A percentile compares a stretch with the other conserved stretches of the same genome.
These are phyloP conservation scores for Teratosphaeria destructans DNA, from an alignment of 2,329 filamentous ascomycete genomes.

Conservation along the genomic window DNA sequence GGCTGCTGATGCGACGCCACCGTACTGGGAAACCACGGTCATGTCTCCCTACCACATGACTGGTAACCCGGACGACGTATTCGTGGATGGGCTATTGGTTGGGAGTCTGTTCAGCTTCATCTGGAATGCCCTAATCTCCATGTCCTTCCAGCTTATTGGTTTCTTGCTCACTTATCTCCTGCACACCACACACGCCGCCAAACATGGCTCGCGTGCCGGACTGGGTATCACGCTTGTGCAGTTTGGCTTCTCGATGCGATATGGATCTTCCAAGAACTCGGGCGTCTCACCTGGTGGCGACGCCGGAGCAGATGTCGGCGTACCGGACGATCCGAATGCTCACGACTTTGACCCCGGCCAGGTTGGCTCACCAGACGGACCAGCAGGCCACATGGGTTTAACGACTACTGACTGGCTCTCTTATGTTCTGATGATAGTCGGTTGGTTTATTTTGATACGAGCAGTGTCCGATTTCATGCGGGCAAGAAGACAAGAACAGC, in stretches of 20 bases:
- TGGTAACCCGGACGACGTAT: slow-evolving; percentile 85
- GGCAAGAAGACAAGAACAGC: slow-evolving; percentile 79
- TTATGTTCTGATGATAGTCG: slow-evolving; percentile 89
- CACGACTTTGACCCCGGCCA: slow-evolving; percentile 74
- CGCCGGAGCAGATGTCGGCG: slow-evolving; percentile 31
- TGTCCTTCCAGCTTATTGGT: slow-evolving; percentile 92
- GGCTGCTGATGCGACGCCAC: slow-evolving; percentile 86
- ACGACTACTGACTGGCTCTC: slow-evolving; percentile 74
- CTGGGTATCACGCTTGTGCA: slow-evolving; percentile 92
- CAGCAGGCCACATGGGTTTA: slow-evolving; percentile 41
- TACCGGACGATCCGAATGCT: slow-evolving; percentile 74
- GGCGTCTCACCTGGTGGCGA: slow-evolving; percentile 8
- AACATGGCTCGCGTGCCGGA: slow-evolving; percentile 90
- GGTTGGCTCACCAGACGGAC: slow-evolving; percentile 40
- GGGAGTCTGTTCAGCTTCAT: slow-evolving; percentile 78
- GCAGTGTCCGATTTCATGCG: slow-evolving; percentile 84
- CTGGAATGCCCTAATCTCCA: slow-evolving; percentile 93
- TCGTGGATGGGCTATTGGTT: slow-evolving; percentile 89
- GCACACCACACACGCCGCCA: slow-evolving; percentile 94
- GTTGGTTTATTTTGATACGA: slow-evolving; percentile 95
- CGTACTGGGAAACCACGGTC: slow-evolving; percentile 99
- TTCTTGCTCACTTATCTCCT: slow-evolving; percentile 97
- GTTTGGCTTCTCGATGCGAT: slow-evolving; percentile 91
- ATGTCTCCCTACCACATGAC: slow-evolving; percentile 82
- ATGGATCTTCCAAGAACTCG: slow-evolving; percentile 29